Evolutionary conservation across 148 eudicot genomes (phyloP).

Genomic region (Simmondsia chinensis): DNA sequence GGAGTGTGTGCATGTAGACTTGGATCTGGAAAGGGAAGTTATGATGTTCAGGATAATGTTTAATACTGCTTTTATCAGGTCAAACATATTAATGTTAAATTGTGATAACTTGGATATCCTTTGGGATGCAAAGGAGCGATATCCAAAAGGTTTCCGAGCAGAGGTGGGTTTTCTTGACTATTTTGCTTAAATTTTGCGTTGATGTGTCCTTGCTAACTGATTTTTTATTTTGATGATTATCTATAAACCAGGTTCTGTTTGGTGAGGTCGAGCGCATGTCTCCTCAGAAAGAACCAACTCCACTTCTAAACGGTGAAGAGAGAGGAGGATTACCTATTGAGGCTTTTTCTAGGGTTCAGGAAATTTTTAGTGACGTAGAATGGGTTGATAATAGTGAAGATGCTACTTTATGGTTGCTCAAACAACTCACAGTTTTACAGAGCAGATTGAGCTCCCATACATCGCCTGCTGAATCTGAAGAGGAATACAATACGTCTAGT

Average conservation of each 20-base stretch:
- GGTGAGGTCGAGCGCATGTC: conserved; percentile 84
- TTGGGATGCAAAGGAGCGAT: conserved; percentile 93
- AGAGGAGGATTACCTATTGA: conserved; percentile 96
- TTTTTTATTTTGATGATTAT: conserved; percentile 7
- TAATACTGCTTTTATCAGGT: conserved; percentile 96
- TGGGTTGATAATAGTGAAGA: conserved; percentile 90
- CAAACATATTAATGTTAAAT: conserved; percentile 84
- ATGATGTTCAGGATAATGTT: conserved; percentile 99
- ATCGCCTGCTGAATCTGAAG: conserved; percentile 95
- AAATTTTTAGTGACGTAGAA: conserved; percentile 80
- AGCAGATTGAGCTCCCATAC: conserved; percentile 61
- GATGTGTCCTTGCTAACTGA: conserved; percentile 6
- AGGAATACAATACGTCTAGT: conserved; percentile 73
- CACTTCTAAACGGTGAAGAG: conserved; percentile 77
- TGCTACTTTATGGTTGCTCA: conserved; percentile 89
- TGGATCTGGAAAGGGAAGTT: conserved; percentile 92
- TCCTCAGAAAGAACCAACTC: conserved; percentile 57
- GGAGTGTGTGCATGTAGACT: conserved; percentile 90
- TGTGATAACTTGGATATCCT: conserved; percentile 88
- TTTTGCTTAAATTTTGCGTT: not conserved
- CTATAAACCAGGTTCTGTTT: conserved; percentile 58
- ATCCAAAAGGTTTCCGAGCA: conserved; percentile 92
- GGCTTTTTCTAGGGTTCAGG: conserved; percentile 96
- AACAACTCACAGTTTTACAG: conserved; percentile 67
- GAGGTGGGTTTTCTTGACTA: conserved; percentile 42